phyloP scores from a whole-genome alignment of 2,329 filamentous ascomycete species.

The Claviceps africana region DNA sequence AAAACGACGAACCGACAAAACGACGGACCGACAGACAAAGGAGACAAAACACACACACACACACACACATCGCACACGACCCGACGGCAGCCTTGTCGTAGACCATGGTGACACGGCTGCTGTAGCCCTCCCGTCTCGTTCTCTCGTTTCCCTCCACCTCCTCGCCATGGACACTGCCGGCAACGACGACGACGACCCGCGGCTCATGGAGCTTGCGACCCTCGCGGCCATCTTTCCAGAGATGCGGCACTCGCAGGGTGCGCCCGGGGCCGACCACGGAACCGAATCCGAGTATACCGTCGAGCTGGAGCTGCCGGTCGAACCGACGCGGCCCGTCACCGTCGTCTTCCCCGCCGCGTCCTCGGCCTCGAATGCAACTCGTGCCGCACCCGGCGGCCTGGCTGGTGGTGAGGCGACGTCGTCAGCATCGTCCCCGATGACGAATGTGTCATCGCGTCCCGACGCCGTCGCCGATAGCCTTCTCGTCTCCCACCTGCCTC shows the following conservation, averaged over 20 bases:
- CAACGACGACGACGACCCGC: slow-evolving; percentile 38
- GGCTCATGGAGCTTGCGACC: slow-evolving; percentile 44
- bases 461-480: slow-evolving; percentile 30
- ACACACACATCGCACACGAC: no score
- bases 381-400: not conserved
- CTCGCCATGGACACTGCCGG: slow-evolving; percentile 25
- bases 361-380: slow-evolving; percentile 9
- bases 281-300: slow-evolving; percentile 26
- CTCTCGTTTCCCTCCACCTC: no score
- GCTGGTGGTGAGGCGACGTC: not conserved
- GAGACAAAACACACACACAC: no score
- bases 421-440: not conserved
- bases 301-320: slow-evolving; percentile 43
- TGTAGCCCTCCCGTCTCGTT: no score
- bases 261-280: slow-evolving; percentile 13
- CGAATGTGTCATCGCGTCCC: slow-evolving; percentile 4
- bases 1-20: no score
- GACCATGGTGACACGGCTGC: no score
- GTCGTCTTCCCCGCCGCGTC: slow-evolving; percentile 41
- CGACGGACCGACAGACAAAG: no score
- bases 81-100: not conserved
- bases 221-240: slow-evolving; percentile 55
- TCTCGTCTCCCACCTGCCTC: slow-evolving; percentile 42
- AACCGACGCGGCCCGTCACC: slow-evolving; percentile 37
- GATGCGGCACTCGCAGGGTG: slow-evolving; percentile 30